Evolutionary conservation across 2,329 filamentous ascomycete species (phyloP).

Genomic region (Paracamarosporium sp.): DNA sequence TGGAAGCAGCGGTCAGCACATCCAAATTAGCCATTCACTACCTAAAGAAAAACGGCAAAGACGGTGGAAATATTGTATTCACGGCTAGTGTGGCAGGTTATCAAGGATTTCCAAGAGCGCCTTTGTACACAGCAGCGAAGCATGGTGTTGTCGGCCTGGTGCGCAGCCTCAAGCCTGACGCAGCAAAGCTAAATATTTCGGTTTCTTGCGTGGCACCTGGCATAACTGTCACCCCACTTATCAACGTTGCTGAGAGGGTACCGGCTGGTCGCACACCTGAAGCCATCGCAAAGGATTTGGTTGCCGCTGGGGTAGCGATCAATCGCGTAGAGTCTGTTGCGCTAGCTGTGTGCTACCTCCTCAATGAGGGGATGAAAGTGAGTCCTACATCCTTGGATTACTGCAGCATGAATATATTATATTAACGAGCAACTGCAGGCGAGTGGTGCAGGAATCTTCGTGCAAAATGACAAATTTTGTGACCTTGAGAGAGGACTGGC

Average conservation of each 20-base stretch:
- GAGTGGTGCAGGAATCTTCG: conserved; percentile 55
- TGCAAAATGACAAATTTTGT: conserved; percentile 52
- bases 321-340: conserved; percentile 55
- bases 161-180: conserved; percentile 58
- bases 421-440: conserved; percentile 15
- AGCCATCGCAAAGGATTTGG: conserved; percentile 54
- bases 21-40: conserved; percentile 58
- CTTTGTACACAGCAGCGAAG: conserved; percentile 58
- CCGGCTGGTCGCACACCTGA: conserved; percentile 32
- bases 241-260: conserved; percentile 39
- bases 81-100: conserved; percentile 59
- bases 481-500: conserved; percentile 57
- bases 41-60: conserved; percentile 47
- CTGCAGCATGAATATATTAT: not conserved
- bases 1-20: conserved; percentile 55
- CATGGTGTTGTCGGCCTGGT: conserved; percentile 60
- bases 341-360: conserved; percentile 53
- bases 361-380: conserved; percentile 49
- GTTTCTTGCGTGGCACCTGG: conserved; percentile 57
- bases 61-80: conserved; percentile 54
- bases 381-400: not conserved
- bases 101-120: conserved; percentile 55
- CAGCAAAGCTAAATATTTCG: conserved; percentile 53
- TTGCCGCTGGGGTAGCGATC: conserved; percentile 53
- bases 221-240: conserved; percentile 56